Percentiles rank a stretch among this genome's conserved stretches.
Evolutionary conservation across 2,329 filamentous ascomycete genomes (phyloP).

Genomic region (Monosporascus sp.): DNA sequence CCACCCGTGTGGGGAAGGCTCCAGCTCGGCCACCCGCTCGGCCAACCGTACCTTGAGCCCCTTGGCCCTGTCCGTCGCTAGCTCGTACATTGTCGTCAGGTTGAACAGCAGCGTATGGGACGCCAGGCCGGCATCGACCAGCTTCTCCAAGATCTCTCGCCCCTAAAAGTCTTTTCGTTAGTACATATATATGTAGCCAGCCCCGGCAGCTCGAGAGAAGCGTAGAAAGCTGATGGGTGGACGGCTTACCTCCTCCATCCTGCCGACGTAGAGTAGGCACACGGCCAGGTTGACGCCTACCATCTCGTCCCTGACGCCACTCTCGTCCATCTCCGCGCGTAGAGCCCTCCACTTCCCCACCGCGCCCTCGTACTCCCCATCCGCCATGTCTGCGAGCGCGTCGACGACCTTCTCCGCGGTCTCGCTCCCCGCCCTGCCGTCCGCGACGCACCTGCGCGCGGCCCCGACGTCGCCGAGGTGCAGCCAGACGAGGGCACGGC

Average conservation of each 20-base stretch:
- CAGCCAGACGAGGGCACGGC: slow-evolving; percentile 66
- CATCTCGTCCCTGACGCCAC: slow-evolving; percentile 55
- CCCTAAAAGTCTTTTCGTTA: slow-evolving; percentile 42
- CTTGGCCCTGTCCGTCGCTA: slow-evolving; percentile 73
- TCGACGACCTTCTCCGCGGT: slow-evolving; percentile 46
- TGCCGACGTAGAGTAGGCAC: slow-evolving; percentile 75
- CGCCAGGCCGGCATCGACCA: slow-evolving; percentile 57
- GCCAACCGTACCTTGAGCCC: slow-evolving; percentile 66
- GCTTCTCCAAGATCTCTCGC: slow-evolving; percentile 57
- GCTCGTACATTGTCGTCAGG: slow-evolving; percentile 82
- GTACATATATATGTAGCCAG: not conserved
- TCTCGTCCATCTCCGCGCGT: slow-evolving; percentile 37
- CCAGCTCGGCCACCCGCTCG: slow-evolving; percentile 59
- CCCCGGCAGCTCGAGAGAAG: no score
- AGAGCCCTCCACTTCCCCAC: slow-evolving; percentile 55
- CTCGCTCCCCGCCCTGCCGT: slow-evolving; percentile 30
- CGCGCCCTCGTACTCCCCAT: slow-evolving; percentile 65
- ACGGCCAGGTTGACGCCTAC: slow-evolving; percentile 78
- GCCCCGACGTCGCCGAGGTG: slow-evolving; percentile 71
- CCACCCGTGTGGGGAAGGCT: slow-evolving; percentile 55
- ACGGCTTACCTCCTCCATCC: slow-evolving; percentile 59
- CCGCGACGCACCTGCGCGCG: slow-evolving; percentile 51
- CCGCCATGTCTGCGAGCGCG: slow-evolving; percentile 72
- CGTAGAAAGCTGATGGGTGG: no score
- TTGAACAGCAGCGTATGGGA: slow-evolving; percentile 87